Base-by-base conservation (phyloP, 2,329 filamentous ascomycete species). In the Aschersonia sp. region DNA sequence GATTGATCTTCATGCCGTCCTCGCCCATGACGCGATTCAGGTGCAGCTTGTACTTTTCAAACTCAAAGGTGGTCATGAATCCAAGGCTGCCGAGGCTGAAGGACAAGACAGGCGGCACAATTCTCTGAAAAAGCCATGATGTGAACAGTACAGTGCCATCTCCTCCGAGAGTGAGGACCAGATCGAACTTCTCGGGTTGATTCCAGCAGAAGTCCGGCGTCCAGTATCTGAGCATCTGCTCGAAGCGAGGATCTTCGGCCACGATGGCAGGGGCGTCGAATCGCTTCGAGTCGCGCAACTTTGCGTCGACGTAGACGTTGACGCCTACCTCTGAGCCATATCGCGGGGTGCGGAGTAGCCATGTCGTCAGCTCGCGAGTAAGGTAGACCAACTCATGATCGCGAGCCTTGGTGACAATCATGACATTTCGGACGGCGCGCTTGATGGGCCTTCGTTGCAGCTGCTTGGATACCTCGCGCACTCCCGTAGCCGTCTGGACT, bases 381-480 rank as follows among this genome's bases (percentile, higher is more conserved):
- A 96, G 73, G 55, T 85, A 78, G 35, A 98, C 91, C 12, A 98
- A 75, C 56, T 87, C 81, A 61, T 98, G 97, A 68, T 98, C 92
- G 53, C 92, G 81, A 29, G 92, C 92, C 67, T 97, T 98, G 52
- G 92, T 98, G 54, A 98, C 87, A 59, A 98, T 95, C 92, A 98
- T 97, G 59, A 98, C 79, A 62, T 88, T 96, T 59, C 80, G 81
- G 44, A 98, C 89, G 9, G 89, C 89, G 55, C 89, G 83, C 67
- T 86, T 92, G 65, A 97, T 88, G 29, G 92, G 91, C 41, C 88
- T 80, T 48, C 91, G 81, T 68, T 95, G 91, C 50, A 98, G 74
- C 67, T 97, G 92, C 65, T 94, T 91, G 12, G 89, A 94, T 9
- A 98, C 89, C 66, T 98, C 92, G 47, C 92, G 82, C 28, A 98